Evolutionary conservation across 2,329 filamentous ascomycete genomes (phyloP).

Genomic region (Aspergillus glaucus): DNA sequence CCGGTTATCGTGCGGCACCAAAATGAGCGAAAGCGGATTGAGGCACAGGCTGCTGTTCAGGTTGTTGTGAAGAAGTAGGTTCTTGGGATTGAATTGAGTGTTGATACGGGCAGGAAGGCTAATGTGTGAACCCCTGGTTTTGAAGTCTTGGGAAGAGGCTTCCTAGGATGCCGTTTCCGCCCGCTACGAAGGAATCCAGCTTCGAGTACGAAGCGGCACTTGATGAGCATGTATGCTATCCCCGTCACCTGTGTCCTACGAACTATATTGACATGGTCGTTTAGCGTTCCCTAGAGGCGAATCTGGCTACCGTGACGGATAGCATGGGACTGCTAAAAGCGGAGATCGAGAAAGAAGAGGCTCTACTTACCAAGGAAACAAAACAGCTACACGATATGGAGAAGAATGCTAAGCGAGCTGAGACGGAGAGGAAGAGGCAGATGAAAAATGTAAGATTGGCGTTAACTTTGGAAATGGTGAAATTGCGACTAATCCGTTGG

Average conservation of each 20-base stretch:
- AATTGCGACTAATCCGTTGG: conserved; percentile 11
- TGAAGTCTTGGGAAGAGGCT: conserved; percentile 34
- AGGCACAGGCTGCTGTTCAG: conserved; percentile 36
- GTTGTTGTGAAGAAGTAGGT: conserved; percentile 39
- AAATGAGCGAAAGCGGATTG: conserved; percentile 37
- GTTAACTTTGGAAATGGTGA: not conserved
- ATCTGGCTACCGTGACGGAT: conserved; percentile 34
- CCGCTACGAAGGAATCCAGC: conserved; percentile 34
- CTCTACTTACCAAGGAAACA: conserved; percentile 34
- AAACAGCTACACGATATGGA: conserved; percentile 37
- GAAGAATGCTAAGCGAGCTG: conserved; percentile 36
- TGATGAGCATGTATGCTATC: conserved; percentile 34
- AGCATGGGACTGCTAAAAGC: conserved; percentile 35
- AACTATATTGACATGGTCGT: conserved; percentile 8
- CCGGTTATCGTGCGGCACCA: conserved; percentile 38
- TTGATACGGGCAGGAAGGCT: not conserved
- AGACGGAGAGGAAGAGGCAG: conserved; percentile 34
- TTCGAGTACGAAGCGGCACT: conserved; percentile 41
- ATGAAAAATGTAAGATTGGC: conserved; percentile 32
- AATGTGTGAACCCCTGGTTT: not conserved
- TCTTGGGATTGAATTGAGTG: not conserved
- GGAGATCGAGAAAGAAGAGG: conserved; percentile 39
- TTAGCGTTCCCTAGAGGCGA: conserved; percentile 33
- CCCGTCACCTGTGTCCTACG: not conserved
- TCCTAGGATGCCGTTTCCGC: conserved; percentile 43